Evolutionary conservation across 2,329 filamentous ascomycete genomes (phyloP), one percentile per base, ranked within the genome.

Genomic region (Venturiaceae sp.): DNA sequence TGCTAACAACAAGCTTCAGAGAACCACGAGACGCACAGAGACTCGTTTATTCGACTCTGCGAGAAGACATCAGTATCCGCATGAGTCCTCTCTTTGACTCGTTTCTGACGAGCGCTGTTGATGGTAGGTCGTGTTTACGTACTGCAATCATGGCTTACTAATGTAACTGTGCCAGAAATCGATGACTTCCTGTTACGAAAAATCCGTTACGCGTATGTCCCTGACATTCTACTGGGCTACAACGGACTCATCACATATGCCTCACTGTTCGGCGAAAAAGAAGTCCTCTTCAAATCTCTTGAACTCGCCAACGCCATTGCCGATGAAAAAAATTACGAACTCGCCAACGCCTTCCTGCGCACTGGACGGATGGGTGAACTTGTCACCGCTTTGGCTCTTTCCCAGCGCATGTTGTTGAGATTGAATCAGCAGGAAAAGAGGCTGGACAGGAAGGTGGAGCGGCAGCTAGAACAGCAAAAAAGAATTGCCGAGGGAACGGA

Each of bases 191-290:
- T 32, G 8, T 28, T 32, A 34, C 37, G 21, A 13, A 37, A 23
- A 28, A 82, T 97, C 55, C 84, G 91, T 63, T 81, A 84, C 58
- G 82, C 83, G 0, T 97, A 95, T 71, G 79, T 99, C 3, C 92
- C 94, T 1, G 91, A 96, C 69, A 82, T 89, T 19, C 78, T 96
- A 44, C 80, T 99, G 54, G 89, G 88, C 2, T 96, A 94, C 69
- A 83, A 94, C 68, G 86, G 83, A 65, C 85, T 88, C 1, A 76
- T 97, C 54, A 88, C 95, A 69, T 88, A 87, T 67, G 87, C 88
- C 0, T 90, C 90, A 3, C 85, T 84, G 52, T 80, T 83, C 53
- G 76, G 95, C 46, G 86, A 84, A 50, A 84, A 90, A 46, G 88
- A 92, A 60, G 82, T 87, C 63, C 78, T 95, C 19, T 80, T 94